phyloP scores from a whole-genome alignment of 2,329 filamentous ascomycete genomes.

The Tolypocladium capitatum region DNA sequence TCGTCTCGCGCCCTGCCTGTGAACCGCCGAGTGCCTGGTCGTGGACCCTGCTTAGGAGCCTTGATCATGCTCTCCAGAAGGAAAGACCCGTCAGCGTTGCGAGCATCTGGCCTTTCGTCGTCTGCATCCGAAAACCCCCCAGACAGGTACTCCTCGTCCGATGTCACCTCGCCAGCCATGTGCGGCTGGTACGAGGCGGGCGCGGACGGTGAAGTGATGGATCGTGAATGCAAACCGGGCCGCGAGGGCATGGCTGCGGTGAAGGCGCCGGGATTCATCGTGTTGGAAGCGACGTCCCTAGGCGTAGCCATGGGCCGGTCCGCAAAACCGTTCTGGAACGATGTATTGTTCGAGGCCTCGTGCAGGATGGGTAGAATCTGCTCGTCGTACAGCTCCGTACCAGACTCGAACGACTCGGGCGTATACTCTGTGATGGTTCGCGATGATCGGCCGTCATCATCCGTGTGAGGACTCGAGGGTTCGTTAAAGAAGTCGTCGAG shows the following conservation, averaged over 20 bases:
- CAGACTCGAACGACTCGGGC: slow-evolving; percentile 55
- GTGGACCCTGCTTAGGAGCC: slow-evolving; percentile 41
- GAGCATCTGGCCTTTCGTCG: slow-evolving; percentile 33
- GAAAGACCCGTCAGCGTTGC: slow-evolving; percentile 33
- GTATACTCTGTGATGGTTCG: slow-evolving; percentile 52
- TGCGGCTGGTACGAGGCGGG: slow-evolving; percentile 40
- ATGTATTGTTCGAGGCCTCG: slow-evolving; percentile 66
- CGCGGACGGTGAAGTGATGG: slow-evolving; percentile 67
- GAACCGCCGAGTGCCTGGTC: slow-evolving; percentile 24
- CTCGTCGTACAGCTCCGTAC: slow-evolving; percentile 79
- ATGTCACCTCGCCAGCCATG: slow-evolving; percentile 47
- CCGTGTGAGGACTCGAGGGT: slow-evolving; percentile 41
- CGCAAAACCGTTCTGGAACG: slow-evolving; percentile 79
- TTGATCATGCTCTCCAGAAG: slow-evolving; percentile 49
- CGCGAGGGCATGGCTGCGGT: slow-evolving; percentile 32
- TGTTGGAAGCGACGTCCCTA: slow-evolving; percentile 46
- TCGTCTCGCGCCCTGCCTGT: slow-evolving; percentile 21
- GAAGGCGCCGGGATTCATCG: slow-evolving; percentile 51
- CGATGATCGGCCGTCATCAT: slow-evolving; percentile 47
- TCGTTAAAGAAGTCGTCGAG: slow-evolving; percentile 76
- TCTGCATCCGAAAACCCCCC: slow-evolving; percentile 73
- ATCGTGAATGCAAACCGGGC: slow-evolving; percentile 64
- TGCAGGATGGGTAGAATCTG: slow-evolving; percentile 83
- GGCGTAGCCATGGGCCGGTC: slow-evolving; percentile 53
- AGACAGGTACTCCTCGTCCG: slow-evolving; percentile 63